Evolutionary conservation across 1,284 basidiomycete species (phyloP).

Genomic region (Ganoderma leucocontextum): DNA sequence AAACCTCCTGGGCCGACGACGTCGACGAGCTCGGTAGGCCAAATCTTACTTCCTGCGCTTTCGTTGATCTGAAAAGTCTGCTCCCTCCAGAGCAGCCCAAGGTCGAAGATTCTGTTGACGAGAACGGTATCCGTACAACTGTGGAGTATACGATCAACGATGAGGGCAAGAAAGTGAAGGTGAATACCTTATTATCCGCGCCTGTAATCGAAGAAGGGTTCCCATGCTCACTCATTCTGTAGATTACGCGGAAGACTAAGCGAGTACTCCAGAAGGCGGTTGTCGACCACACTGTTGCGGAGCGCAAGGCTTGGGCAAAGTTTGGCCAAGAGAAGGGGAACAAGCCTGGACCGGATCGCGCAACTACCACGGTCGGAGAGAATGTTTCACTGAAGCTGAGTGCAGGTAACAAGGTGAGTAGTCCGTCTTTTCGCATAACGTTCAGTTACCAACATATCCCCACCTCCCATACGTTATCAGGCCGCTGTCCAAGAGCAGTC

Average conservation of each 20-base stretch:
- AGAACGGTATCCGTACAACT: slow-evolving; percentile 89
- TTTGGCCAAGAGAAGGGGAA: slow-evolving; percentile 94
- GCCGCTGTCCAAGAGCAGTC: slow-evolving; percentile 73
- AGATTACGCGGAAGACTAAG: slow-evolving; percentile 91
- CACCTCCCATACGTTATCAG: slow-evolving; percentile 34
- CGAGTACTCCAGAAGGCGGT: slow-evolving; percentile 91
- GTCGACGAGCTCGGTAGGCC: slow-evolving; percentile 75
- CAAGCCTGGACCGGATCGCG: slow-evolving; percentile 89
- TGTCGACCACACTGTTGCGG: slow-evolving; percentile 93
- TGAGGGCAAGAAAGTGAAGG: slow-evolving; percentile 96
- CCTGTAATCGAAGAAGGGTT: not conserved
- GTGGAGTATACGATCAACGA: slow-evolving; percentile 90
- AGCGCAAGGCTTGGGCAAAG: slow-evolving; percentile 93
- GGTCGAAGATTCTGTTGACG: slow-evolving; percentile 78
- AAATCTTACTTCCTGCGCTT: not conserved
- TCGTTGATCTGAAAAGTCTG: not conserved
- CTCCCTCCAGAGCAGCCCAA: slow-evolving; percentile 47
- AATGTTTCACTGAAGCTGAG: slow-evolving; percentile 87
- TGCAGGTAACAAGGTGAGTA: slow-evolving; percentile 82
- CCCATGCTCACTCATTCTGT: slow-evolving; percentile 6
- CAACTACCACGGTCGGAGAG: slow-evolving; percentile 97
- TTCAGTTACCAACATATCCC: not conserved
- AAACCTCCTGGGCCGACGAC: slow-evolving; percentile 87
- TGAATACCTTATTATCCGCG: slow-evolving; percentile 44
- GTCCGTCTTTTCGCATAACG: not conserved